Base-by-base conservation (phyloP, 306 rosid species). In the Quercus glauca region DNA sequence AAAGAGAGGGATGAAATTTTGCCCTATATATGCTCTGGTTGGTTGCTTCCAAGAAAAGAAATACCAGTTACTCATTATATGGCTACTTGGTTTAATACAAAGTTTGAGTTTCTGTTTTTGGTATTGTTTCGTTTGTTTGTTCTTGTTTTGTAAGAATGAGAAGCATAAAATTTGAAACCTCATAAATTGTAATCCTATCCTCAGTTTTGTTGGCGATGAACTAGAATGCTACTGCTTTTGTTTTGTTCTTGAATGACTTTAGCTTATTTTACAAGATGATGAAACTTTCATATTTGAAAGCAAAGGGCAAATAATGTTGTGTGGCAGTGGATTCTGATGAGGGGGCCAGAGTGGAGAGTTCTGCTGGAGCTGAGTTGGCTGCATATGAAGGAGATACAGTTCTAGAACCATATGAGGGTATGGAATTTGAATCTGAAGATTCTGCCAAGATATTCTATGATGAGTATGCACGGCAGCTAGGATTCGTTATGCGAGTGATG, bases 401-500 rank as follows among this genome's bases (percentile, higher is more conserved):
- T 80, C 77, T 84, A 73, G 97, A 94, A 75, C 99, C 97, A 65
- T 90, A 81, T 15, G 95, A 88, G 83, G 97, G 98, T 58, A 89
- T 90, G 97, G 97, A 90, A 80, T 94, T 94, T 71, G 94, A 86
- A 55, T 91, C 98, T 68, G 98, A 94, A 88, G 98, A 94, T 86
- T 94, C 95, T 82, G 98, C 97, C 71, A 94, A 92, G 84, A 86
- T 94, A 71, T 94, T 94, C 82, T 94, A 94, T 69, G 98, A 94
- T 77, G 96, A 94, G 80, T 94, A 94, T 80, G 89, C 98, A 15
- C 88, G 97, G 12, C 87, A 57, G 28, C 69, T 94, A 45, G 97
- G 98, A 75, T 94, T 94, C 85, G 97, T 91, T 72, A 94, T 94
- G 97, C 97, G 97, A 5, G 98, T 94, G 69, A 94, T 94, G 98